Conservation (phyloP, 2,329 filamentous ascomycete species). For the Hypoxylon sp. region DNA sequence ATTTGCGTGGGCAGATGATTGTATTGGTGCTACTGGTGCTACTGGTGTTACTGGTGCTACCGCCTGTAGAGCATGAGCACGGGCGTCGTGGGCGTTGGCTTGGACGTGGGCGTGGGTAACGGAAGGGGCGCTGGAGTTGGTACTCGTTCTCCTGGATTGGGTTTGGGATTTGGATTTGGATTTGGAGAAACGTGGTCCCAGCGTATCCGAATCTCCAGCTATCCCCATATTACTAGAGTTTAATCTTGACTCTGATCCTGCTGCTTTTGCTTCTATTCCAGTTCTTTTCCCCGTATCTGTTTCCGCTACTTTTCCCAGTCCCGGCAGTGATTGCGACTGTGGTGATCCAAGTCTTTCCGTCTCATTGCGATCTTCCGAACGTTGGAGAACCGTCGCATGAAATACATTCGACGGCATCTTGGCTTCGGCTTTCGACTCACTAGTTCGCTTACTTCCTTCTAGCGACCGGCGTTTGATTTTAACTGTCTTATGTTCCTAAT, state of each 20-base stretch:
- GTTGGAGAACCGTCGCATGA: slow-evolving; percentile 48
- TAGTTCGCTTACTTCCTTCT: slow-evolving; percentile 21
- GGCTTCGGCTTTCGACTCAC: slow-evolving; percentile 9
- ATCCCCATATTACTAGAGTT: slow-evolving; percentile 32
- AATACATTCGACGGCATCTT: slow-evolving; percentile 37
- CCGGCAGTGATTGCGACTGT: slow-evolving; percentile 5
- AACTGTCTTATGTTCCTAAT: slow-evolving; percentile 35
- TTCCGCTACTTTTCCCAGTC: neutral
- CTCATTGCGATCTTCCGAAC: slow-evolving; percentile 33
- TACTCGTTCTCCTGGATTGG: no score
- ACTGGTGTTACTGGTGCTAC: no score
- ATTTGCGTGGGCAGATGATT: slow-evolving; percentile 21
- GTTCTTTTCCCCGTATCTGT: neutral
- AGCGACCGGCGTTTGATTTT: slow-evolving; percentile 18
- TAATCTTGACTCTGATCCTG: slow-evolving; percentile 32
- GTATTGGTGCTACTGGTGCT: neutral
- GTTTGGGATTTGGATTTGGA: slow-evolving; percentile 29
- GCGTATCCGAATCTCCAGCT: slow-evolving; percentile 39
- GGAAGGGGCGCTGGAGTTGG: slow-evolving; percentile 29
- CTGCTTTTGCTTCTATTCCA: slow-evolving; percentile 25
- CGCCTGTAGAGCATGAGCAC: neutral
- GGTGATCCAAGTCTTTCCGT: slow-evolving; percentile 28
- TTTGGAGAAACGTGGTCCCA: slow-evolving; percentile 47
- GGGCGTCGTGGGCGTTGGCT: slow-evolving; percentile 1
- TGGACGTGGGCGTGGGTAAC: slow-evolving; percentile 26